phyloP scores from a whole-genome alignment of 2,329 filamentous ascomycete genomes.

The Setomelanomma holmii region DNA sequence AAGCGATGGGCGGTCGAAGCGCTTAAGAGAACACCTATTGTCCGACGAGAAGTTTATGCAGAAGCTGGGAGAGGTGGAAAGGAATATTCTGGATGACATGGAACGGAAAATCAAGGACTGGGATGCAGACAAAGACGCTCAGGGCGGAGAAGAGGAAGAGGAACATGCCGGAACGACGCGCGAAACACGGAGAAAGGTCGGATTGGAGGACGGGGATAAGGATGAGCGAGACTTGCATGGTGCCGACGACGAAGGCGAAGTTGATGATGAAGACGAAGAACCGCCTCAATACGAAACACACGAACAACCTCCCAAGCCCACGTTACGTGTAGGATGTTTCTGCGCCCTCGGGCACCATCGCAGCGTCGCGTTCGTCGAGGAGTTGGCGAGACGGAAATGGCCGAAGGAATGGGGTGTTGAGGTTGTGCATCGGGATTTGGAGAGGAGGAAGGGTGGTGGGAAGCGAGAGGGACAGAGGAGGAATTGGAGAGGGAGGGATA shows the following conservation, averaged over 20 bases:
- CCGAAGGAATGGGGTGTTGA: neutral
- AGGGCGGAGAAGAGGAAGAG: neutral
- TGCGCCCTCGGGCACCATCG: neutral
- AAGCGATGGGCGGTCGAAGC: neutral
- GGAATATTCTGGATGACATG: neutral
- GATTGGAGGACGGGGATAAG: neutral
- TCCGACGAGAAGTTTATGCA: neutral
- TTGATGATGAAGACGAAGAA: neutral
- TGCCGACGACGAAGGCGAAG: neutral
- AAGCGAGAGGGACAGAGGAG: neutral
- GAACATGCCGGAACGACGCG: neutral
- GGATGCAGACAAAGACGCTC: no score
- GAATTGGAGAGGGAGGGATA: neutral
- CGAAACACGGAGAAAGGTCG: neutral
- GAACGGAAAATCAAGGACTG: neutral
- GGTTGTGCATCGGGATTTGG: neutral
- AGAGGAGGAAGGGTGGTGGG: neutral
- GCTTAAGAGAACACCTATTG: neutral
- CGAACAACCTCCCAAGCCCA: no score
- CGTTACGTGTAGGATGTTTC: neutral
- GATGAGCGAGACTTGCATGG: neutral
- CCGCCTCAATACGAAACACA: neutral
- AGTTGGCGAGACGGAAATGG: neutral
- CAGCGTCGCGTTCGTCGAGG: neutral
- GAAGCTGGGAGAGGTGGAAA: neutral